These are phyloP conservation scores for Phytophthora colocasiae DNA, from an alignment of 352 stramenopile genomes.

Conservation along the genomic window DNA sequence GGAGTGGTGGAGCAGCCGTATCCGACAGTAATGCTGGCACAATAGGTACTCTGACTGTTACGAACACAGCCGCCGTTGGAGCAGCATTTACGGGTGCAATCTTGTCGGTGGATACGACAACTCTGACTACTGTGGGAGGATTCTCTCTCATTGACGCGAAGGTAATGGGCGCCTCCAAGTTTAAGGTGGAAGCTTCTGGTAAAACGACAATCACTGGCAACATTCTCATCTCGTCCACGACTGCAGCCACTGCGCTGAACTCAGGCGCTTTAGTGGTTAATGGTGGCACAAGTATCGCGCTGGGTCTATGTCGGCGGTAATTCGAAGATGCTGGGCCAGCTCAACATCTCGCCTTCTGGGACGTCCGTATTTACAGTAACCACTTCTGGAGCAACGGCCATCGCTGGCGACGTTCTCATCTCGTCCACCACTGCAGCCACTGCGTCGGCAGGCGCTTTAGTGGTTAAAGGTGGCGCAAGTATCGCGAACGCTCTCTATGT, in stretches of 20 bases:
- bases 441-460: background rate
- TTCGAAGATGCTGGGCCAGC: no score
- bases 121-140: no score
- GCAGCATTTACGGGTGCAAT: constrained; percentile 13
- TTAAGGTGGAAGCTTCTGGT: no score
- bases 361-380: background rate
- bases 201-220: no score
- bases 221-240: constrained; percentile 7
- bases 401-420: background rate
- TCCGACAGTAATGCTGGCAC: background rate
- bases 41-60: constrained; percentile 9
- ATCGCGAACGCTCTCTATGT: background rate
- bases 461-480: background rate
- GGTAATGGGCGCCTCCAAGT: no score
- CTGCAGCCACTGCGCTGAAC: background rate
- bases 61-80: constrained; percentile 1
- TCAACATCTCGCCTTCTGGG: no score
- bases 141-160: no score
- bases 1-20: constrained; percentile 9
- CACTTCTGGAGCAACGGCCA: constrained; percentile 9
- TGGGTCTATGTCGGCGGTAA: background rate
- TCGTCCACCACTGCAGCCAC: no score
- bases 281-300: background rate
- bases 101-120: constrained; percentile 7
- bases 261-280: background rate